Conservation (phyloP, 805 yeast genomes). For the Jamesozyma jinghongensis region DNA sequence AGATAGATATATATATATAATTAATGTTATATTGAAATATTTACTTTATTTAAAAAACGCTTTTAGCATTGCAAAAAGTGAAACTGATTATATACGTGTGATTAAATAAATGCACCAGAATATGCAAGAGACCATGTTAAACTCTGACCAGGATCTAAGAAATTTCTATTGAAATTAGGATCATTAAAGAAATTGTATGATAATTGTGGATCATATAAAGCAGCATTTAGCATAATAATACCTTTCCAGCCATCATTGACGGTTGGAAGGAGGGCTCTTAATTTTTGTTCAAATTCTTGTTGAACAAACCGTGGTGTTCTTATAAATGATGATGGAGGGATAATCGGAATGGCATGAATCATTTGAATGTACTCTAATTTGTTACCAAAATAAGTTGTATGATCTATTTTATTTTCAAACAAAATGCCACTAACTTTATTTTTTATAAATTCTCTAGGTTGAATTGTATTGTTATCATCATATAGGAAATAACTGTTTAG, state of each 20-base stretch:
- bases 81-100: too few species aligned
- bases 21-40: too few species aligned
- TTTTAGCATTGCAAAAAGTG: too few species aligned
- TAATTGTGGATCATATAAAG: slow-evolving; percentile 56
- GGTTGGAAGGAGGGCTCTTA: slow-evolving; percentile 36
- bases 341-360: slow-evolving; percentile 68
- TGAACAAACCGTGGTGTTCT: slow-evolving; percentile 44
- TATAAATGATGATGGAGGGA: slow-evolving; percentile 53
- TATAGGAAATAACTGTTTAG: slow-evolving; percentile 48
- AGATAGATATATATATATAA: too few species aligned
- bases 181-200: slow-evolving; percentile 57
- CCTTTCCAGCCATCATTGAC: slow-evolving; percentile 68
- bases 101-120: slow-evolving; percentile 37
- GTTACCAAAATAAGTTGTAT: slow-evolving; percentile 66
- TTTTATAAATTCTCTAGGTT: slow-evolving; percentile 45
- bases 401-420: slow-evolving; percentile 66
- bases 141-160: slow-evolving; percentile 78
- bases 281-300: slow-evolving; percentile 55
- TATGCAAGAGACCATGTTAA: slow-evolving; percentile 79
- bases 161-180: slow-evolving; percentile 41
- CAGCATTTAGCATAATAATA: slow-evolving; percentile 61
- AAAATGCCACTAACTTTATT: slow-evolving; percentile 67
- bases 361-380: slow-evolving; percentile 70
- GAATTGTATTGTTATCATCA: slow-evolving; percentile 42
- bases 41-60: too few species aligned